These are phyloP conservation scores for Dryadomyces quercivorus DNA, from an alignment of 2,329 filamentous ascomycete genomes.

Conservation along the genomic window DNA sequence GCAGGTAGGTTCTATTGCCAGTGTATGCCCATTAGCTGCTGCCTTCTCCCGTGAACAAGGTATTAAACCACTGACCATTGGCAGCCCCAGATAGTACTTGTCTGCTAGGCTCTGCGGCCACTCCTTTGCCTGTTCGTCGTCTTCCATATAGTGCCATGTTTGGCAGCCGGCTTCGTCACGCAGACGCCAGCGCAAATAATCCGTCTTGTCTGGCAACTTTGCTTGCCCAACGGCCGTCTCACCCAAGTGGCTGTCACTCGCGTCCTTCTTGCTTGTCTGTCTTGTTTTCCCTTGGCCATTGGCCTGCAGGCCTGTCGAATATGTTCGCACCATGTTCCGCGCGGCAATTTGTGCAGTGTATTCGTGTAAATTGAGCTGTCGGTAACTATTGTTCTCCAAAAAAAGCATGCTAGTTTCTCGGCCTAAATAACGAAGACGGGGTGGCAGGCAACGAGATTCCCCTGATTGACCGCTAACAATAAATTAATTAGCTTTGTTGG, in stretches of 20 bases:
- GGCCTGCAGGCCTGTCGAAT: constrained; percentile 19
- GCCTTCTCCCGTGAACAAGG: not conserved
- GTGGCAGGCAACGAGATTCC: too few relatives aligned
- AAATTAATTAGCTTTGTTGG: too few relatives aligned
- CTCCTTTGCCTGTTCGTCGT: constrained; percentile 53
- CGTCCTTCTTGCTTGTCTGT: constrained; percentile 28
- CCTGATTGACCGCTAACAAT: too few relatives aligned
- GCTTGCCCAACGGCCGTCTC: not conserved
- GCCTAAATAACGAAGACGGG: too few relatives aligned
- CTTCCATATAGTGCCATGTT: constrained; percentile 85
- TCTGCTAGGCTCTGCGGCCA: constrained; percentile 89
- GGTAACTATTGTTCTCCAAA: too few relatives aligned
- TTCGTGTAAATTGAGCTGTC: too few relatives aligned
- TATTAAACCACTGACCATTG: constrained; percentile 43
- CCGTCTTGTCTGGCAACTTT: constrained; percentile 43
- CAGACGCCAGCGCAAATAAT: constrained; percentile 74
- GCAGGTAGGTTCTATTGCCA: constrained; percentile 55
- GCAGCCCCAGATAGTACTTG: constrained; percentile 73
- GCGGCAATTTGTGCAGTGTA: too few relatives aligned
- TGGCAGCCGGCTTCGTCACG: constrained; percentile 73
- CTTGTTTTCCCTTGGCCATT: constrained; percentile 12
- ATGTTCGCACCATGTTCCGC: constrained; percentile 7
- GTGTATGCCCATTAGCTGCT: constrained; percentile 5
- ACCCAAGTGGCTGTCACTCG: constrained; percentile 17
- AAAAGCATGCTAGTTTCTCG: too few relatives aligned